These are phyloP conservation scores for Zalerion maritima DNA, from an alignment of 495 filamentous ascomycete species.

Conservation along the genomic window DNA sequence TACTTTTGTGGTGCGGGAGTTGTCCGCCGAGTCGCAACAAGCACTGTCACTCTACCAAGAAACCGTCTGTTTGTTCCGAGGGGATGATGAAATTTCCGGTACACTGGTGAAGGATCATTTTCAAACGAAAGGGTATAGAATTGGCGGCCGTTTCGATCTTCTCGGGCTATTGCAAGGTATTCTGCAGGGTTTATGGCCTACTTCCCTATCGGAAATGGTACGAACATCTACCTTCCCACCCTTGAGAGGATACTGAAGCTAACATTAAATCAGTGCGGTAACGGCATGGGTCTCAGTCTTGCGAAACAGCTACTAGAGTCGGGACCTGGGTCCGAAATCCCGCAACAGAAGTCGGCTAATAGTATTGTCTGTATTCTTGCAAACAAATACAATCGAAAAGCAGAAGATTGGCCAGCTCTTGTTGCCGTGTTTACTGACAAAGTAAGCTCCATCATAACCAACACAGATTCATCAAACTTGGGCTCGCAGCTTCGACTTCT, in stretches of 20 bases:
- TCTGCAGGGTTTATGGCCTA: constrained; percentile 27
- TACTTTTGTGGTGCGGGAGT: constrained; percentile 1
- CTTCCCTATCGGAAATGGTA: constrained; percentile 20
- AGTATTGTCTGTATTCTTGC: constrained; percentile 17
- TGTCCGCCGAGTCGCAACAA: constrained; percentile 1
- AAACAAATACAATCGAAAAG: constrained; percentile 27
- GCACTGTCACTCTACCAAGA: constrained; percentile 1
- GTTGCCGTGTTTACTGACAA: no score
- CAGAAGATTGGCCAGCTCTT: no score
- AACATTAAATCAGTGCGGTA: constrained; percentile 9
- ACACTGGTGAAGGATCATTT: background rate
- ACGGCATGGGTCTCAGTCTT: constrained; percentile 6
- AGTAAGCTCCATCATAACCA: constrained; percentile 3
- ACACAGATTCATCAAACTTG: constrained; percentile 9
- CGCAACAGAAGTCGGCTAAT: constrained; percentile 6
- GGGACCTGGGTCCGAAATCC: background rate
- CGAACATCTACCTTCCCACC: constrained; percentile 4
- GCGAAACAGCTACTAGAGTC: constrained; percentile 1
- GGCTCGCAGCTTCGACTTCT: no score
- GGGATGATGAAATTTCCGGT: background rate
- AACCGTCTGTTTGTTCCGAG: constrained; percentile 2
- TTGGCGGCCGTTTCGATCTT: constrained; percentile 5
- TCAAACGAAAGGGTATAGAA: background rate
- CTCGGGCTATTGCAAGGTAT: constrained; percentile 23
- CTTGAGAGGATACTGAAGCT: no score